Conservation (phyloP, 495 filamentous ascomycete genomes). For the Jackrogersella multiformis region DNA sequence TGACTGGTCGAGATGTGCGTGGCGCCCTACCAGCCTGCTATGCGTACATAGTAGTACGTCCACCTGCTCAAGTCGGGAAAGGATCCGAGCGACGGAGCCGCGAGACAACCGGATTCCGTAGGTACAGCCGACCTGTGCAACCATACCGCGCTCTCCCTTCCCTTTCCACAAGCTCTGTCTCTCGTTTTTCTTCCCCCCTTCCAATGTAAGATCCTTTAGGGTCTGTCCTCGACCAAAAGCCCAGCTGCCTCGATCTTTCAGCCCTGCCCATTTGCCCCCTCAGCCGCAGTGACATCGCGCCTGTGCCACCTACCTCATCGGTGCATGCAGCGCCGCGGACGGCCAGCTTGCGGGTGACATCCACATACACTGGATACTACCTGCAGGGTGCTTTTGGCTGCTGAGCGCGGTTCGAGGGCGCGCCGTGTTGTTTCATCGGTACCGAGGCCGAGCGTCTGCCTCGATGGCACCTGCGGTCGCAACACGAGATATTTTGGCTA, state of each 20-base stretch:
- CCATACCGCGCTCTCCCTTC: slow-evolving; percentile 19
- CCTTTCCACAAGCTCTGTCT: neutral
- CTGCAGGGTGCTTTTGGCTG: slow-evolving; percentile 10
- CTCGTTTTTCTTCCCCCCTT: neutral
- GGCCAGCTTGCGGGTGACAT: slow-evolving; percentile 9
- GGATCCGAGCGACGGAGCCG: slow-evolving; percentile 35
- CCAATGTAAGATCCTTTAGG: neutral
- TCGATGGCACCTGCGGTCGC: slow-evolving; percentile 17
- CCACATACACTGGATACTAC: too few relatives aligned
- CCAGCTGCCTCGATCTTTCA: slow-evolving; percentile 3
- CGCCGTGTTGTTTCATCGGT: slow-evolving; percentile 1
- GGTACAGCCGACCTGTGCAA: slow-evolving; percentile 35
- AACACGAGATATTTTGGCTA: slow-evolving; percentile 20
- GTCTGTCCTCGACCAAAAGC: neutral
- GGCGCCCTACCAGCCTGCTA: too few relatives aligned
- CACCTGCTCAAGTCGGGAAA: slow-evolving; percentile 35
- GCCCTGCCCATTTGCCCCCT: slow-evolving; percentile 21
- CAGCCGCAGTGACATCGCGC: slow-evolving; percentile 24
- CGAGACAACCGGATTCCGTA: slow-evolving; percentile 20
- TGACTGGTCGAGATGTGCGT: neutral
- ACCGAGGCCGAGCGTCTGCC: slow-evolving; percentile 6
- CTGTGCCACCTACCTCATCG: neutral
- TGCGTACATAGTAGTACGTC: too few relatives aligned
- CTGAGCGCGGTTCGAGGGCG: neutral
- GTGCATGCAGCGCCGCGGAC: slow-evolving; percentile 20